Conservation (phyloP, 1,139 yeast species). For the Hansenula sp. region DNA sequence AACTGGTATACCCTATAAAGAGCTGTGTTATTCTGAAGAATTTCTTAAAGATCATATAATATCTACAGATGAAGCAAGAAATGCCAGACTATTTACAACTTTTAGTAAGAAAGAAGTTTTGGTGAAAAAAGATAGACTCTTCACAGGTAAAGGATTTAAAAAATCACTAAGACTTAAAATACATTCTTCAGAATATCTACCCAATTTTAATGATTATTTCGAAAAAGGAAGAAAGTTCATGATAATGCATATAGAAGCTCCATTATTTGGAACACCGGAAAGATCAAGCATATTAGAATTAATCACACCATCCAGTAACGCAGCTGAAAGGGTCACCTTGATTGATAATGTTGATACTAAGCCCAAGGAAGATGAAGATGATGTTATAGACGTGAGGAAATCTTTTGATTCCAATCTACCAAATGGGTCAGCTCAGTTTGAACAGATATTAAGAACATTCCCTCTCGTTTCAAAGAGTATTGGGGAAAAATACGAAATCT, state of each 20-base stretch:
- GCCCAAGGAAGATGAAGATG: background rate
- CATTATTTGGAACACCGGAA: slow-evolving; percentile 38
- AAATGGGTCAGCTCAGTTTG: slow-evolving; percentile 25
- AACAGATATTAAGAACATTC: slow-evolving; percentile 39
- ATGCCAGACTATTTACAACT: slow-evolving; percentile 50
- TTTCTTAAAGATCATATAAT: slow-evolving; percentile 71
- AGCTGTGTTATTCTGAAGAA: slow-evolving; percentile 60
- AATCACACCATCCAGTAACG: slow-evolving; percentile 7
- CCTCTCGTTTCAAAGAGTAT: slow-evolving; percentile 44
- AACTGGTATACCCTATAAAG: slow-evolving; percentile 41
- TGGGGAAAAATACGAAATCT: slow-evolving; percentile 36
- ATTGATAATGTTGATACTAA: background rate
- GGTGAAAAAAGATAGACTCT: slow-evolving; percentile 51
- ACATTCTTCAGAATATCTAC: slow-evolving; percentile 37
- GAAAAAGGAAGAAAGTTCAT: slow-evolving; percentile 47
- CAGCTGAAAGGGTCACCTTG: slow-evolving; percentile 3
- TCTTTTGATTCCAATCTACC: background rate
- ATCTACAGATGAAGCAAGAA: slow-evolving; percentile 34
- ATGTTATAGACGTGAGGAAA: background rate
- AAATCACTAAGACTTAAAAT: slow-evolving; percentile 42
- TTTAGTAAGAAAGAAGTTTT: slow-evolving; percentile 55
- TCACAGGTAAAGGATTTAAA: slow-evolving; percentile 56
- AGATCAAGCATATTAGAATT: slow-evolving; percentile 7
- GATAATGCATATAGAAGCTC: slow-evolving; percentile 47
- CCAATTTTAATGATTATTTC: slow-evolving; percentile 41